Conservation (phyloP, 768 basidiomycete species). For the Royoungia palumana region DNA sequence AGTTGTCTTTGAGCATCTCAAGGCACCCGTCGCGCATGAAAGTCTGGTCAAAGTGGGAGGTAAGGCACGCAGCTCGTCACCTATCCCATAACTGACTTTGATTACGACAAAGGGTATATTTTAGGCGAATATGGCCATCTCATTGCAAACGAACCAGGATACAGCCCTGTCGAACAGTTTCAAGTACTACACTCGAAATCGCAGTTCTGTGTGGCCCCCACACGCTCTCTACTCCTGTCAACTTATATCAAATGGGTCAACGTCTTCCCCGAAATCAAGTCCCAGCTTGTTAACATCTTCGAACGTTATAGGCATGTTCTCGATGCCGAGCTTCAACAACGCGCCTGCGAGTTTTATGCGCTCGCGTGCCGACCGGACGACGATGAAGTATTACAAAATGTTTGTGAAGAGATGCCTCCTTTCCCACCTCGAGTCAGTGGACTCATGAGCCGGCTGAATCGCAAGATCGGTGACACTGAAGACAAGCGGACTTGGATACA, state of each 20-base stretch:
- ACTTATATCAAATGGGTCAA: slow-evolving; percentile 99
- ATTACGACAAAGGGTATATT: slow-evolving; percentile 74
- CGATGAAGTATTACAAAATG: slow-evolving; percentile 88
- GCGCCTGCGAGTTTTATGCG: slow-evolving; percentile 96
- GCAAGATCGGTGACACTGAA: slow-evolving; percentile 88
- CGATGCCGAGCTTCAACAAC: slow-evolving; percentile 95
- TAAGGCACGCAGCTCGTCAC: slow-evolving; percentile 32
- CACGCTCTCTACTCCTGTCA: slow-evolving; percentile 87
- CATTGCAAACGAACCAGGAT: slow-evolving; percentile 91
- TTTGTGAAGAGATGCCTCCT: slow-evolving; percentile 99
- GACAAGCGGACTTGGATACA: slow-evolving; percentile 96
- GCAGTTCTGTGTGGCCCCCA: slow-evolving; percentile 89
- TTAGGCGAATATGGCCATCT: slow-evolving; percentile 98
- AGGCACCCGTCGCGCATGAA: slow-evolving; percentile 81
- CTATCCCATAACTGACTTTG: slow-evolving; percentile 9
- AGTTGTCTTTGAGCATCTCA: slow-evolving; percentile 87
- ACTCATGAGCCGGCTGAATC: slow-evolving; percentile 79
- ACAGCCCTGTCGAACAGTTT: slow-evolving; percentile 93
- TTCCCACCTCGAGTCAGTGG: slow-evolving; percentile 95
- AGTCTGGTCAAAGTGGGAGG: slow-evolving; percentile 96
- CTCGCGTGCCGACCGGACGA: slow-evolving; percentile 82
- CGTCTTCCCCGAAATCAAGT: slow-evolving; percentile 97
- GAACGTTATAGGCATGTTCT: slow-evolving; percentile 97
- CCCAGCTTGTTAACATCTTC: slow-evolving; percentile 90
- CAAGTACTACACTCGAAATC: slow-evolving; percentile 91